Evolutionary conservation across 129 eudicot species (phyloP).

Genomic region (Daucus carota): DNA sequence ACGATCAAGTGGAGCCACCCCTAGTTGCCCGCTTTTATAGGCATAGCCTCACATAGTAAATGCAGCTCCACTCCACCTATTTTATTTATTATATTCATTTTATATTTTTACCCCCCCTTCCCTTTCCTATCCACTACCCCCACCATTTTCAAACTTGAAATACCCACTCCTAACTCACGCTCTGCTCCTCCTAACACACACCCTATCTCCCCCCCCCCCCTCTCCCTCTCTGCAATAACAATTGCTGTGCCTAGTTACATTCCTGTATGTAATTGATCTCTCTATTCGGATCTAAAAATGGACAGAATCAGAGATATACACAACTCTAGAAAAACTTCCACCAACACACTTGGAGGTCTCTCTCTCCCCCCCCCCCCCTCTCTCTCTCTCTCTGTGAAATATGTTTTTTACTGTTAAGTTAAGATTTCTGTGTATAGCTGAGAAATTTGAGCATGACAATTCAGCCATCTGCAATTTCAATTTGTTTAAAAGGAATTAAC

Average conservation of each 20-base stretch:
- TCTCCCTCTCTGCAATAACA: not conserved
- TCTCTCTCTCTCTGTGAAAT: not conserved
- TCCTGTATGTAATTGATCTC: not conserved
- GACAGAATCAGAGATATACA: not conserved
- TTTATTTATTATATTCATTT: not conserved
- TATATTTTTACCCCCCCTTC: not conserved
- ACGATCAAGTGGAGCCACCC: not conserved
- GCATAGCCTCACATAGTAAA: not conserved
- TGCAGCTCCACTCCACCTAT: not conserved
- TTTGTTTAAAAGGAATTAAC: no score
- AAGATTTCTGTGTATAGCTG: not conserved
- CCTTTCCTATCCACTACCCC: not conserved
- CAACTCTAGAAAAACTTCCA: not conserved
- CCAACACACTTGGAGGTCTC: not conserved
- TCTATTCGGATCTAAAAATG: not conserved
- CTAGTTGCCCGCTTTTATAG: not conserved
- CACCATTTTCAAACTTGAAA: not conserved
- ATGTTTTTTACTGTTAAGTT: no score
- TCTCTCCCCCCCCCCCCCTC: constrained; percentile 3
- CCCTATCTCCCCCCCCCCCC: not conserved
- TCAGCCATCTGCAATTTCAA: no score
- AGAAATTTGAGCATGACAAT: no score
- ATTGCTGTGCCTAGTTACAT: not conserved
- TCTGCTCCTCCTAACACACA: no score
- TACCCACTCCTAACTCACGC: not conserved